phyloP scores from a whole-genome alignment of 345 rosid species.

The Ceriops zippeliana region DNA sequence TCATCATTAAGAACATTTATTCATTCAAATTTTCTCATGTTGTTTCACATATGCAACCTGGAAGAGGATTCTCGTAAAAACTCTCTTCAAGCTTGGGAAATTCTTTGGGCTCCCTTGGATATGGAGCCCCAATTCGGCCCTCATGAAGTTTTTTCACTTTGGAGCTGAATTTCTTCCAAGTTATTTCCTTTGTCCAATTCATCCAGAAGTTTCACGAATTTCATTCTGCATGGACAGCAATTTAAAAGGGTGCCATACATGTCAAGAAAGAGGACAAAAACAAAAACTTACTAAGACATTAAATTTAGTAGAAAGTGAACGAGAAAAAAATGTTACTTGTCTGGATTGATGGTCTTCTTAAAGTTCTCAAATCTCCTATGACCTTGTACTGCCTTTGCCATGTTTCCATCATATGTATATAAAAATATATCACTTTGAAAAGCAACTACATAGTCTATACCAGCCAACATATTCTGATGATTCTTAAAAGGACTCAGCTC shows the following conservation, averaged over 20 bases:
- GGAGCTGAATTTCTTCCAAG: constrained; percentile 85
- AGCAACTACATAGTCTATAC: constrained; percentile 84
- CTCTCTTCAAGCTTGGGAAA: constrained; percentile 91
- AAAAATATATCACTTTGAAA: constrained; percentile 82
- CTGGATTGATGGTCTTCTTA: constrained; percentile 83
- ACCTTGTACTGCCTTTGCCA: constrained; percentile 99
- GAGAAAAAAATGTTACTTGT: constrained; percentile 47
- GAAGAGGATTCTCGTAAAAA: constrained; percentile 82
- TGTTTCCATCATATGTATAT: constrained; percentile 88
- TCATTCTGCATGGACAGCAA: constrained; percentile 55
- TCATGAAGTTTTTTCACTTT: constrained; percentile 76
- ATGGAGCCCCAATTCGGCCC: constrained; percentile 71
- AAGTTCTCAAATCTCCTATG: constrained; percentile 84
- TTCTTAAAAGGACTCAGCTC: constrained; percentile 69
- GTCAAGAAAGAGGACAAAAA: background rate
- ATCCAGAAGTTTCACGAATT: constrained; percentile 77
- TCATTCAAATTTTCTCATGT: constrained; percentile 4
- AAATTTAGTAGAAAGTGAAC: background rate
- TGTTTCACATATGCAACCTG: constrained; percentile 78
- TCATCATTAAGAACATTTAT: background rate
- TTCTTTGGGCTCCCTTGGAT: constrained; percentile 65
- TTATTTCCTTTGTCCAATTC: constrained; percentile 67
- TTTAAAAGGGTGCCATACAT: background rate
- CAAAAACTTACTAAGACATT: background rate
- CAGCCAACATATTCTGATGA: constrained; percentile 95